These are phyloP conservation scores for Erodium maritimum DNA, from an alignment of 345 rosid species.

Conservation along the genomic window DNA sequence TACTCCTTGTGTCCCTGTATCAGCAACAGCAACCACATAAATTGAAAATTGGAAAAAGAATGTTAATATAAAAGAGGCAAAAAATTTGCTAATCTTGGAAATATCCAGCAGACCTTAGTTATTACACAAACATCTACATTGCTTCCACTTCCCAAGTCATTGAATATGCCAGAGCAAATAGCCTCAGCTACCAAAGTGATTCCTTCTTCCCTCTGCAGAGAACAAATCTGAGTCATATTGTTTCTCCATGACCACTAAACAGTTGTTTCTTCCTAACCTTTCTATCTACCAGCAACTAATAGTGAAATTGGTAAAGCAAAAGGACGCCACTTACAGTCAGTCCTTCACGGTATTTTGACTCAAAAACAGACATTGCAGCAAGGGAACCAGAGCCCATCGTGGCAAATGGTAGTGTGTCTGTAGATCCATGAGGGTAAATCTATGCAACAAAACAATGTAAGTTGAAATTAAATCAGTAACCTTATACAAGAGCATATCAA, in stretches of 20 bases:
- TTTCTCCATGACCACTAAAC: background rate
- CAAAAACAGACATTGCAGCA: slow-evolving; percentile 20
- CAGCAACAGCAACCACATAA: background rate
- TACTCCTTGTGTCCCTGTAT: slow-evolving; percentile 16
- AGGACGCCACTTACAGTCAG: slow-evolving; percentile 11
- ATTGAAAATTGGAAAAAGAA: no score
- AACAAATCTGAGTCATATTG: background rate
- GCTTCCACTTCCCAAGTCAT: slow-evolving; percentile 33
- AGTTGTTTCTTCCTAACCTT: no score
- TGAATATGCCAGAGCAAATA: slow-evolving; percentile 42
- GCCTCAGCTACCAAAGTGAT: slow-evolving; percentile 17
- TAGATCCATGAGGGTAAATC: slow-evolving; percentile 23
- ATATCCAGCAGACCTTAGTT: slow-evolving; percentile 10
- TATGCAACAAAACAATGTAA: background rate
- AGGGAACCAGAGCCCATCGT: slow-evolving; percentile 24
- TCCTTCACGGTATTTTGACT: slow-evolving; percentile 17
- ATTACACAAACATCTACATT: slow-evolving; percentile 19
- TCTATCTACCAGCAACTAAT: background rate
- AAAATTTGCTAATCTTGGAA: no score
- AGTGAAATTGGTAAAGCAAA: background rate
- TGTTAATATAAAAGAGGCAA: no score
- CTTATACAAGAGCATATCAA: background rate
- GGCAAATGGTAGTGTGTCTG: slow-evolving; percentile 18
- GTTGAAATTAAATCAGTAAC: background rate
- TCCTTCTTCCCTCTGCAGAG: slow-evolving; percentile 16